These are phyloP conservation scores for Verticillium tricorpus DNA, from an alignment of 2,329 filamentous ascomycete species.

Conservation along the genomic window DNA sequence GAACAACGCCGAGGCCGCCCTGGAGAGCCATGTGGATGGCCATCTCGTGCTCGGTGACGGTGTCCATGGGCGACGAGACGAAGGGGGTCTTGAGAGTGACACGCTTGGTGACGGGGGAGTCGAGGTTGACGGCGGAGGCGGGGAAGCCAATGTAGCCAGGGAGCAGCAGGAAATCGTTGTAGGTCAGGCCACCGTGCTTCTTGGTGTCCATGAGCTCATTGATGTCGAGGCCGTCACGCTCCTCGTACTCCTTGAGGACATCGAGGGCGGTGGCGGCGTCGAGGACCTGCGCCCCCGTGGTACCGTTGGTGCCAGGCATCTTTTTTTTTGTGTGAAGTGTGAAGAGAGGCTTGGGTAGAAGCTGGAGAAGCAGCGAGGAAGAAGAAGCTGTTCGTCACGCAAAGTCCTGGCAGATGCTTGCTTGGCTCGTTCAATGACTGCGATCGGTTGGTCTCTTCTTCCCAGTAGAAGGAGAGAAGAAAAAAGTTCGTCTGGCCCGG, in stretches of 20 bases:
- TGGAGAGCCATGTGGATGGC: constrained; percentile 94
- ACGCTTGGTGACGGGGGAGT: constrained; percentile 90
- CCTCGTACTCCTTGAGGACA: constrained; percentile 74
- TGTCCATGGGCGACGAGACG: constrained; percentile 98
- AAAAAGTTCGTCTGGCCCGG: constrained; percentile 20
- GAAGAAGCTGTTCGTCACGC: constrained; percentile 18
- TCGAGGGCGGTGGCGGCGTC: constrained; percentile 75
- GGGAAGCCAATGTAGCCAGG: constrained; percentile 98
- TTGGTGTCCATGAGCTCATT: constrained; percentile 85
- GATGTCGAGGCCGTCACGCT: constrained; percentile 81
- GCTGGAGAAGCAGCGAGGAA: constrained; percentile 20
- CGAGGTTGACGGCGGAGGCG: constrained; percentile 80
- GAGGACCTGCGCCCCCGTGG: constrained; percentile 55
- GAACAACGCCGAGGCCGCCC: constrained; percentile 87
- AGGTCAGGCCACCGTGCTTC: constrained; percentile 89
- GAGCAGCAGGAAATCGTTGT: constrained; percentile 97
- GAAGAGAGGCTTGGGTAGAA: constrained; percentile 21
- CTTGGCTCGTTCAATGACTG: constrained; percentile 17
- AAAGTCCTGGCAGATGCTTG: constrained; percentile 12
- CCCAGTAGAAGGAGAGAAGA: constrained; percentile 45
- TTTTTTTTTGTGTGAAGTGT: constrained; percentile 28
- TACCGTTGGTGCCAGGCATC: constrained; percentile 61
- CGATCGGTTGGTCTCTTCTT: constrained; percentile 43
- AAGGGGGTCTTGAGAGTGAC: constrained; percentile 96
- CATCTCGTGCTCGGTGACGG: constrained; percentile 99